Base-by-base conservation (phyloP, 2,329 filamentous ascomycete genomes). In the Colletotrichum godetiae region DNA sequence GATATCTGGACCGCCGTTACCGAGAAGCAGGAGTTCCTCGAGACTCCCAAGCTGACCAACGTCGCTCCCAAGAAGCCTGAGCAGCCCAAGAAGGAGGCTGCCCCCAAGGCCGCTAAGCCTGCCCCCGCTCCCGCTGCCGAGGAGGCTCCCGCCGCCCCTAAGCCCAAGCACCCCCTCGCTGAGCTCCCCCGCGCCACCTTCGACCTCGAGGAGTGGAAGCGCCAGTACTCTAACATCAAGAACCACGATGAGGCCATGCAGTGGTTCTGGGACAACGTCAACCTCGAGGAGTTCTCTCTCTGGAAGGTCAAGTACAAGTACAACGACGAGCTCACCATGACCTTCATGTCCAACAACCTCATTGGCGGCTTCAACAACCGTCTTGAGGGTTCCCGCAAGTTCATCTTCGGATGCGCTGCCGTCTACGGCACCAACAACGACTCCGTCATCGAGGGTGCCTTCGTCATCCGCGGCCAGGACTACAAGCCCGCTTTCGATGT, bases 291-390 rank as follows among this genome's bases (percentile, higher is more conserved):
- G 87, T 99, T 97, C 91, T 97, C 95, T 69, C 87, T 99, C 85
- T 99, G 95, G 95, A 92, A 91, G 84, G 88, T 95, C 79, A 93
- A 95, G 87, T 99, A 98, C 92, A 98, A 98, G 92, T 99, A 99
- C 91, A 97, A 98, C 87, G 92, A 98, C 75, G 97, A 99, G 92
- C 91, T 99, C 78, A 98, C 95, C 82, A 88, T 97, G 86, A 94
- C 93, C 82, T 99, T 99, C 94, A 99, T 99, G 97, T 96, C 95
- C 79, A 94, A 93, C 90, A 99, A 99, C 92, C 89, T 98, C 86
- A 96, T 99, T 84, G 95, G 94, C 86, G 97, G 97, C 84, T 98
- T 99, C 92, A 97, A 98, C 88, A 91, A 92, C 85, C 97, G 97
- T 90, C 94, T 99, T 74, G 97, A 99, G 91, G 97, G 84, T 77